These are phyloP conservation scores for Macrocybe gigantea DNA, from an alignment of 768 basidiomycete species.

Conservation along the genomic window DNA sequence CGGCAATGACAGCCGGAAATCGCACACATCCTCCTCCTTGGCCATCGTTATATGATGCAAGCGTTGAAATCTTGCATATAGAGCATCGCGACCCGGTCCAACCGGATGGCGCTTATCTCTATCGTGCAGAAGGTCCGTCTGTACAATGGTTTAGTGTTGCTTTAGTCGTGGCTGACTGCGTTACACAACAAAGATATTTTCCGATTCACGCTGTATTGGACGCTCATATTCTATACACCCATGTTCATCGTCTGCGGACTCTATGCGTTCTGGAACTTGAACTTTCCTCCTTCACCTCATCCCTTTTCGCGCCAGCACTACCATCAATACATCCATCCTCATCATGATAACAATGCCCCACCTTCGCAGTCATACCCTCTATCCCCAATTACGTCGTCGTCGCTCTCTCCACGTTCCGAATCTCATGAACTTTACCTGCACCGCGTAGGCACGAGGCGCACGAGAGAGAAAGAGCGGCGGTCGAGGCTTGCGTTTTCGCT, in stretches of 20 bases:
- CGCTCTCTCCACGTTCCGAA: background rate
- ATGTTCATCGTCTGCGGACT: constrained; percentile 41
- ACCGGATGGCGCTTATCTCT: constrained; percentile 36
- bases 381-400: background rate
- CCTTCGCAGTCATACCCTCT: constrained; percentile 8
- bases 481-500: constrained; percentile 42
- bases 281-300: constrained; percentile 33
- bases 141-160: background rate
- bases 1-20: background rate
- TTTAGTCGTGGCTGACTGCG: background rate
- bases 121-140: constrained; percentile 29
- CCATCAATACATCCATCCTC: background rate
- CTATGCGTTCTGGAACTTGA: constrained; percentile 48
- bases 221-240: constrained; percentile 42
- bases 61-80: constrained; percentile 42
- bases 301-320: constrained; percentile 5
- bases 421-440: background rate
- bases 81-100: constrained; percentile 32
- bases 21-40: constrained; percentile 20
- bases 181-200: constrained; percentile 34
- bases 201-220: constrained; percentile 50
- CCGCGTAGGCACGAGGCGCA: background rate
- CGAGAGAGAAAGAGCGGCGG: constrained; percentile 25
- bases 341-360: constrained; percentile 7
- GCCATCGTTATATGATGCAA: constrained; percentile 48